These are phyloP conservation scores for Mariannaea sp. DNA, from an alignment of 2,329 filamentous ascomycete species.

Conservation along the genomic window DNA sequence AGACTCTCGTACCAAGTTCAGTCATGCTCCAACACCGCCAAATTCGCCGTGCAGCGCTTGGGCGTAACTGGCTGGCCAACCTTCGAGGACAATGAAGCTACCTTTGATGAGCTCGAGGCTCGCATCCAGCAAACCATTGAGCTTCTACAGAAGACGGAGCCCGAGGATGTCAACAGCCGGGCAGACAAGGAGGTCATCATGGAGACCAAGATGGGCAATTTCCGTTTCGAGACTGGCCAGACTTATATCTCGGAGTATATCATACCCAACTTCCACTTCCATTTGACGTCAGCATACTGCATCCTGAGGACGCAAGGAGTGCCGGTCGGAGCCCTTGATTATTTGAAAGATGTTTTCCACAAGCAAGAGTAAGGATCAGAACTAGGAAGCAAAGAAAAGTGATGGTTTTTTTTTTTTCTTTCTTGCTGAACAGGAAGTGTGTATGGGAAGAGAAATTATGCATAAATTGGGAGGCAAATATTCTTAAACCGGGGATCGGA, in stretches of 20 bases:
- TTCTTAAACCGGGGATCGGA: slow-evolving; percentile 36
- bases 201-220: slow-evolving; percentile 34
- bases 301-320: slow-evolving; percentile 62
- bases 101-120: slow-evolving; percentile 39
- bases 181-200: slow-evolving; percentile 33
- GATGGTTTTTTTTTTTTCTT: too few species aligned
- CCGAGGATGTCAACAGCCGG: slow-evolving; percentile 29
- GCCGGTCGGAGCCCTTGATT: slow-evolving; percentile 62
- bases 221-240: slow-evolving; percentile 38
- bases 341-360: slow-evolving; percentile 43
- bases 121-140: slow-evolving; percentile 36
- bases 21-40: slow-evolving; percentile 35
- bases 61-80: slow-evolving; percentile 23
- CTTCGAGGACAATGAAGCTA: slow-evolving; percentile 34
- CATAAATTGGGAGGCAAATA: slow-evolving; percentile 30
- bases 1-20: slow-evolving; percentile 34
- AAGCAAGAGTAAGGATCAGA: slow-evolving; percentile 19
- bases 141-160: slow-evolving; percentile 39
- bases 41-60: slow-evolving; percentile 28
- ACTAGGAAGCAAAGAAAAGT: neutral
- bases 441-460: too few species aligned
- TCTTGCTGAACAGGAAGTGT: too few species aligned
- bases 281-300: slow-evolving; percentile 59
- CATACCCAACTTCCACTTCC: slow-evolving; percentile 66
- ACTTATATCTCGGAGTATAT: slow-evolving; percentile 51